These are phyloP conservation scores for Trichoderma atrobrunneum DNA, from an alignment of 2,329 filamentous ascomycete species.

Conservation along the genomic window DNA sequence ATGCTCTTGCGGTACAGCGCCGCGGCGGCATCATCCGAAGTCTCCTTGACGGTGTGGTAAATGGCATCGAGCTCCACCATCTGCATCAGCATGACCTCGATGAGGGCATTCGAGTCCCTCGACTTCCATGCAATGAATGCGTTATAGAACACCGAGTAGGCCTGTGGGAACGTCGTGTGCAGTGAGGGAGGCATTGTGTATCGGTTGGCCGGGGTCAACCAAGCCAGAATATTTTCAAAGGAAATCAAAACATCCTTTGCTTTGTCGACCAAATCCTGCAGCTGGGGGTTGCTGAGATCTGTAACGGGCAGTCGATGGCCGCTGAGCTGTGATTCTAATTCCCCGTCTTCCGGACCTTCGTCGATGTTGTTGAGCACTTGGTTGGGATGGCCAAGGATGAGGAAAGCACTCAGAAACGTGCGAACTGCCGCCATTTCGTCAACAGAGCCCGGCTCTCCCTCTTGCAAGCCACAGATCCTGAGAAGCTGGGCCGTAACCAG, in stretches of 20 bases:
- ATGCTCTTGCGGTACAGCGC: constrained; percentile 78
- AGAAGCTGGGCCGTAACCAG: constrained; percentile 64
- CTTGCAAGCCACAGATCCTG: constrained; percentile 65
- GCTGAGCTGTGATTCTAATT: constrained; percentile 37
- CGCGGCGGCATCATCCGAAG: constrained; percentile 68
- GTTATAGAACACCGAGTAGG: constrained; percentile 71
- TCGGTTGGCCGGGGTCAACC: constrained; percentile 63
- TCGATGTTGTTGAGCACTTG: constrained; percentile 75
- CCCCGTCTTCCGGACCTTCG: constrained; percentile 55
- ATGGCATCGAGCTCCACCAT: constrained; percentile 83
- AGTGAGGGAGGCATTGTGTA: constrained; percentile 64
- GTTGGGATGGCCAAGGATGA: constrained; percentile 75
- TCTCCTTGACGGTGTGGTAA: constrained; percentile 78
- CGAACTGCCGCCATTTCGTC: constrained; percentile 68
- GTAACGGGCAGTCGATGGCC: constrained; percentile 35
- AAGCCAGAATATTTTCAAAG: constrained; percentile 72
- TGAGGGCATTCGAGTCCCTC: constrained; percentile 71
- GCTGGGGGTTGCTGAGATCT: constrained; percentile 59
- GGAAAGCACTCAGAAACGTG: constrained; percentile 75
- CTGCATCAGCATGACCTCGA: constrained; percentile 82
- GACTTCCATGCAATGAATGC: constrained; percentile 84
- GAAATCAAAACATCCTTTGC: constrained; percentile 72
- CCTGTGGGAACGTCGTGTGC: constrained; percentile 61
- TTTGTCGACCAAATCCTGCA: constrained; percentile 72
- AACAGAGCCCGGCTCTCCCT: constrained; percentile 61